Evolutionary conservation across 2,329 filamentous ascomycete genomes (phyloP).

Genomic region (Ceratocystis eucalypticola): DNA sequence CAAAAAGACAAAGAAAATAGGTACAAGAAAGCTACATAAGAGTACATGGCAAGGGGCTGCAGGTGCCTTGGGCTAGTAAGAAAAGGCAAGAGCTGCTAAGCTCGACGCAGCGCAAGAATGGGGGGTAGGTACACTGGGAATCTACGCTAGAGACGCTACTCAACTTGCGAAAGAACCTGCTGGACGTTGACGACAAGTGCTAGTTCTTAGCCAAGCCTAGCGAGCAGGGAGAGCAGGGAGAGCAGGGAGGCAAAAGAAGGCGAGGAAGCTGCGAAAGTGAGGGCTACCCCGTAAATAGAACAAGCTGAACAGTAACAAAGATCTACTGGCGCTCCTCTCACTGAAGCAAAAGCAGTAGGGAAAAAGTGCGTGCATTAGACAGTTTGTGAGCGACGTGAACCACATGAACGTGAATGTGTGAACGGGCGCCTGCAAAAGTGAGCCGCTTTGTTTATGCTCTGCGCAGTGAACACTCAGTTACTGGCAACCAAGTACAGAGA

Average conservation of each 20-base stretch:
- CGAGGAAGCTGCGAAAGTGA: background rate
- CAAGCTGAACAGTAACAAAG: conserved; percentile 1
- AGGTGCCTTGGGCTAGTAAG: background rate
- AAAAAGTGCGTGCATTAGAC: background rate
- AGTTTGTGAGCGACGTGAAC: background rate
- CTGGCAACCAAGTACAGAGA: no score
- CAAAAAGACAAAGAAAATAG: background rate
- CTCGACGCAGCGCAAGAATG: background rate
- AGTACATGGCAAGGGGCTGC: background rate
- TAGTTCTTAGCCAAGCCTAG: background rate
- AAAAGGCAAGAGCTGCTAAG: background rate
- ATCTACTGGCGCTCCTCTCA: background rate
- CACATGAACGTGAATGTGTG: background rate
- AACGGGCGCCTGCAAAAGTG: background rate
- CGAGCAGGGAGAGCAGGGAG: background rate
- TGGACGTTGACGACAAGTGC: background rate
- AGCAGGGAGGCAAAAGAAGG: background rate
- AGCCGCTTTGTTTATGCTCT: no score
- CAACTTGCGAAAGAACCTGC: no score
- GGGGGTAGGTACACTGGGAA: no score
- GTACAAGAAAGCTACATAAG: background rate
- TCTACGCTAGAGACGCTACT: no score
- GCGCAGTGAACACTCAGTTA: no score
- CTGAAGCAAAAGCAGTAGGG: background rate
- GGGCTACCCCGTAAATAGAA: background rate